Conservation (phyloP, 176 grass and related monocot genomes). For the Musa schizocarpa region DNA sequence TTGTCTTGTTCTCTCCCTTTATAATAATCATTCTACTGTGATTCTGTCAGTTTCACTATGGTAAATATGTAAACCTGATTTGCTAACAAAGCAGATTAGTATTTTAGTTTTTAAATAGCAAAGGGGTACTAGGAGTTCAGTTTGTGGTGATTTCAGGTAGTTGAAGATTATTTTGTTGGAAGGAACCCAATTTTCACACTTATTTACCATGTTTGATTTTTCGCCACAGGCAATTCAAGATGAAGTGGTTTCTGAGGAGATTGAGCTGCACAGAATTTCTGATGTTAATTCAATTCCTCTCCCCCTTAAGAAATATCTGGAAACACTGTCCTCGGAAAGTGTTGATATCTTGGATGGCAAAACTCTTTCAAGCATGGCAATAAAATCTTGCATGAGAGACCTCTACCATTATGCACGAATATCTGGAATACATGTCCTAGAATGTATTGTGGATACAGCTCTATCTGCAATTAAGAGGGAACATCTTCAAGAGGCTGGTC, state of each 20-base stretch:
- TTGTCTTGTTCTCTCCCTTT: too few relatives aligned
- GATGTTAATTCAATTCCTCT: conserved; percentile 46
- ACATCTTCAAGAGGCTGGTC: conserved; percentile 69
- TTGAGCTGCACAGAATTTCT: conserved; percentile 55
- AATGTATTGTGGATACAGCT: conserved; percentile 67
- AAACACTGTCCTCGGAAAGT: conserved; percentile 44
- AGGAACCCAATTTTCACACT: not conserved
- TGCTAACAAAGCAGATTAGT: too few relatives aligned
- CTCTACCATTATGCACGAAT: conserved; percentile 75
- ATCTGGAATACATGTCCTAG: conserved; percentile 64
- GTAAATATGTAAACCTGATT: too few relatives aligned
- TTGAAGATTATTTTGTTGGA: not conserved
- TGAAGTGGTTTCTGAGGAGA: conserved; percentile 61
- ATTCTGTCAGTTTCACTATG: too few relatives aligned
- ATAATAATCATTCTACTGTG: too few relatives aligned
- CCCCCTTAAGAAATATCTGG: conserved; percentile 69
- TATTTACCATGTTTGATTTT: not conserved
- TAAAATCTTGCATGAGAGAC: conserved; percentile 72
- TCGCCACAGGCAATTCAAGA: conserved; percentile 37
- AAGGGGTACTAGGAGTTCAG: not conserved
- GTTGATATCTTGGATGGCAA: conserved; percentile 27
- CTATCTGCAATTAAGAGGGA: conserved; percentile 68
- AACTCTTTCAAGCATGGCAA: conserved; percentile 19
- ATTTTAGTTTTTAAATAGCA: too few relatives aligned
- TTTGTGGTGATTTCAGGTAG: not conserved